These are phyloP conservation scores for Salvia hispanica DNA, from an alignment of 257 asterid genomes.

Conservation along the genomic window DNA sequence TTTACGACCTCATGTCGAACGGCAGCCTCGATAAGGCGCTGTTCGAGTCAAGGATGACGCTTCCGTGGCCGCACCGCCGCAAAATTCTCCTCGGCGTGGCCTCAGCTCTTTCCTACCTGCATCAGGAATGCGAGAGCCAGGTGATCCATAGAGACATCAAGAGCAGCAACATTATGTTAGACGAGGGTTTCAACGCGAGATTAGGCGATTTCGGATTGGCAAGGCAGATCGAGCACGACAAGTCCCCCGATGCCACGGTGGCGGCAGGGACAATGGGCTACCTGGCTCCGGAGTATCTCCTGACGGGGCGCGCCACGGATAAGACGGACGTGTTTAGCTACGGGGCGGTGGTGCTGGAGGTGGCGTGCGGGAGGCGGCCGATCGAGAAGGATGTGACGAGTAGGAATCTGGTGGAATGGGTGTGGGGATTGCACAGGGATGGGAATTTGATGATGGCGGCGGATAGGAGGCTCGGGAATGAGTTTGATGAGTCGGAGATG, in stretches of 20 bases:
- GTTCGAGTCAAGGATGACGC: conserved; percentile 65
- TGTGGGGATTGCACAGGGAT: conserved; percentile 75
- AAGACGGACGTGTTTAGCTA: conserved; percentile 80
- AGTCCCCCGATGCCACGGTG: conserved; percentile 82
- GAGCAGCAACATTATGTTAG: conserved; percentile 81
- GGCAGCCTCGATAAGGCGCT: conserved; percentile 82
- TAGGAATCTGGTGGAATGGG: conserved; percentile 83
- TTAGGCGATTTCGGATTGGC: conserved; percentile 91
- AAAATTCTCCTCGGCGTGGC: conserved; percentile 86
- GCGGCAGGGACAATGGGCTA: conserved; percentile 98
- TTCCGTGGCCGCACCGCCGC: conserved; percentile 65
- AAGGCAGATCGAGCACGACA: conserved; percentile 70
- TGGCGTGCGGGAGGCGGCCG: conserved; percentile 81
- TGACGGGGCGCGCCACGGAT: conserved; percentile 80
- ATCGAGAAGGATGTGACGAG: conserved; percentile 57
- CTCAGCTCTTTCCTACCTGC: conserved; percentile 75
- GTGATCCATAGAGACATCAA: conserved; percentile 86
- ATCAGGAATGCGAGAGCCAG: conserved; percentile 88
- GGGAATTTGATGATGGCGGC: conserved; percentile 57
- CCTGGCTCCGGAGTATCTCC: conserved; percentile 80
- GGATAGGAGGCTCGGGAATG: conserved; percentile 57
- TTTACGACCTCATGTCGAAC: conserved; percentile 78
- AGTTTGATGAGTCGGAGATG: conserved; percentile 64
- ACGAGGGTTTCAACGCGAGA: conserved; percentile 75
- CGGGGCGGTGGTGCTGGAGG: conserved; percentile 88